Evolutionary conservation across 106 monocot species (phyloP).

Genomic region (Cymbidium sinense): DNA sequence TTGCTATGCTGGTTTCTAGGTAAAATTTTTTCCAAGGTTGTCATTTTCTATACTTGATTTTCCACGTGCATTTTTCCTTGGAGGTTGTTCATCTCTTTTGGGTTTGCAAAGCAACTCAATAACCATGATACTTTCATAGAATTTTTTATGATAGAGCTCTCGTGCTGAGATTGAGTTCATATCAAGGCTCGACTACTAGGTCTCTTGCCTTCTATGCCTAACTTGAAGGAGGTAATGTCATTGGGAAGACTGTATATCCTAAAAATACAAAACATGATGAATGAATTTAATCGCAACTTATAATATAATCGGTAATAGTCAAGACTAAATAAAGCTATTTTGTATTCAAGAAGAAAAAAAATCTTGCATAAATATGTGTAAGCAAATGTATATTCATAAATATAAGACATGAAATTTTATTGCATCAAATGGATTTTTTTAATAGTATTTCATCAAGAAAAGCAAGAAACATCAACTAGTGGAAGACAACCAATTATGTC

Average conservation of each 20-base stretch:
- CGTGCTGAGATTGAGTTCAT: not conserved
- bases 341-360: no score
- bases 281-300: no score
- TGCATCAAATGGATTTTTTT: no score
- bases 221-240: not conserved
- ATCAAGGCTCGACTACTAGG: not conserved
- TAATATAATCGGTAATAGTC: no score
- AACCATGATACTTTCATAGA: not conserved
- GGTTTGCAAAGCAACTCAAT: not conserved
- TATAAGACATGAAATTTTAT: no score
- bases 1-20: not conserved
- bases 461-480: no score
- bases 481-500: no score
- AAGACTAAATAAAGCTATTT: no score
- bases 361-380: no score
- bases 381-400: no score
- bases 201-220: not conserved
- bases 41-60: not conserved
- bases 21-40: not conserved
- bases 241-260: no score
- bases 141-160: not conserved
- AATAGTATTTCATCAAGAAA: no score
- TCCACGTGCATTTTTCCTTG: not conserved
- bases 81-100: not conserved
- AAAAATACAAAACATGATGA: not conserved